phyloP scores from a whole-genome alignment of 768 basidiomycete genomes.

The Crassisporium funariophilum region DNA sequence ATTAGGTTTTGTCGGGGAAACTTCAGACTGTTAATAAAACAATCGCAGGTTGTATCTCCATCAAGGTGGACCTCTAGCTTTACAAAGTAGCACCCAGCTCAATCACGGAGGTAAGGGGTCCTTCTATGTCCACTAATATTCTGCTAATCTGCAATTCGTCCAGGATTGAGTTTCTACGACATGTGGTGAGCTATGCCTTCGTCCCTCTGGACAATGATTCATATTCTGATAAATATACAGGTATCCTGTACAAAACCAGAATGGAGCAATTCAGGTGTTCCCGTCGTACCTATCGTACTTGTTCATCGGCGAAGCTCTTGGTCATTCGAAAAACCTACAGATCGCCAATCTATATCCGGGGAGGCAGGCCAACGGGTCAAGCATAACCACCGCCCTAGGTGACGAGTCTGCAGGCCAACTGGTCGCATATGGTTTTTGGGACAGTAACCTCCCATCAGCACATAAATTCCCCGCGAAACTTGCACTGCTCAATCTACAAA shows the following conservation, averaged over 20 bases:
- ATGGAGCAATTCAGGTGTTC: slow-evolving; percentile 53
- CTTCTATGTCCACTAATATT: background rate
- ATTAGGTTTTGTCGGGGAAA: background rate
- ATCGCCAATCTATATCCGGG: slow-evolving; percentile 55
- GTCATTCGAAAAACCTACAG: slow-evolving; percentile 42
- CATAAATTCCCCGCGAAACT: slow-evolving; percentile 44
- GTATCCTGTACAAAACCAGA: slow-evolving; percentile 50
- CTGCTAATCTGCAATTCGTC: background rate
- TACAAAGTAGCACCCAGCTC: slow-evolving; percentile 51
- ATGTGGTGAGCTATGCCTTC: no score
- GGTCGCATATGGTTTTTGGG: slow-evolving; percentile 56
- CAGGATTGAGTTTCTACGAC: slow-evolving; percentile 47
- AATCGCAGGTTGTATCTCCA: slow-evolving; percentile 48
- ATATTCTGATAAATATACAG: slow-evolving; percentile 25
- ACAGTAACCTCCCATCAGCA: slow-evolving; percentile 24
- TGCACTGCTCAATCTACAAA: slow-evolving; percentile 51
- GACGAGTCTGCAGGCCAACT: slow-evolving; percentile 50
- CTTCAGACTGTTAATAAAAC: background rate
- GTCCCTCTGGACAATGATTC: background rate
- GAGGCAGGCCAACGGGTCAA: slow-evolving; percentile 52
- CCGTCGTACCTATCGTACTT: slow-evolving; percentile 56
- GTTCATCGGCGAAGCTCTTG: slow-evolving; percentile 51
- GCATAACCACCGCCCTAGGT: slow-evolving; percentile 51
- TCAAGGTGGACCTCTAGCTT: slow-evolving; percentile 53
- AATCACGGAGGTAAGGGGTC: slow-evolving; percentile 51